Base-by-base conservation (phyloP, 345 rosid genomes). In the Linum trigynum region DNA sequence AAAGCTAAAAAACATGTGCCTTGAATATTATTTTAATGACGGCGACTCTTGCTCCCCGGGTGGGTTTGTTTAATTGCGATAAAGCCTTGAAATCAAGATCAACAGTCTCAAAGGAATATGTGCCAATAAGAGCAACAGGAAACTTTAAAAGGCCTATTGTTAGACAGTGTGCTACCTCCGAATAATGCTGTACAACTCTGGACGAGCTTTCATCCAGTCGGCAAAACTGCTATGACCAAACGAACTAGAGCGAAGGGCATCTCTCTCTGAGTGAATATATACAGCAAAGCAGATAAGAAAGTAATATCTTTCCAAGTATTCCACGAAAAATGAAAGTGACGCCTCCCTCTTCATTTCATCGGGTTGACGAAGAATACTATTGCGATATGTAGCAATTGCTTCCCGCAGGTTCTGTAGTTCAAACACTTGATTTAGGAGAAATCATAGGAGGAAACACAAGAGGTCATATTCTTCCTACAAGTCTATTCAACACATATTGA, bases 121-220 rank as follows among this genome's bases (percentile, higher is more conserved):
- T 23, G 32, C 32, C 32, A 23, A 23, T 23, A 23, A 23, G 32
- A 23, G 32, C 32, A 23, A 23, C 32, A 23, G 32, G 32, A 23
- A 23, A 23, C 32, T 23, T 23, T 23, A 23, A 23, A 23, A 23
- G 32, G 32, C 32, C 32, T 23, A 23, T 23, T 23, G 32, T 23
- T 23, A 23, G 32, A 23, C 32, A 23, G 32, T 48, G 14, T 15
- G 14, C 73, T 82, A 92, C 99, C 99, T 88, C 66, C 94, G 91
- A 70, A 92, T 82, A 71, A 92, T 92, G 81, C 96, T 90, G 65
- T 90, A 92, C 58, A 92, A 81, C 76, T 92, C 99, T 50, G 99
- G 99, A 76, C 99, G 85, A 63, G 99, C 97, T 78, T 80, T 84
- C 99, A 92, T 92, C 99, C 99, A 92, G 75, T 90, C 99, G 80